A percentile compares a stretch with the other conserved stretches of the same genome.
These are phyloP conservation scores for Starmerella powellii DNA, from an alignment of 805 yeast genomes.

Conservation along the genomic window DNA sequence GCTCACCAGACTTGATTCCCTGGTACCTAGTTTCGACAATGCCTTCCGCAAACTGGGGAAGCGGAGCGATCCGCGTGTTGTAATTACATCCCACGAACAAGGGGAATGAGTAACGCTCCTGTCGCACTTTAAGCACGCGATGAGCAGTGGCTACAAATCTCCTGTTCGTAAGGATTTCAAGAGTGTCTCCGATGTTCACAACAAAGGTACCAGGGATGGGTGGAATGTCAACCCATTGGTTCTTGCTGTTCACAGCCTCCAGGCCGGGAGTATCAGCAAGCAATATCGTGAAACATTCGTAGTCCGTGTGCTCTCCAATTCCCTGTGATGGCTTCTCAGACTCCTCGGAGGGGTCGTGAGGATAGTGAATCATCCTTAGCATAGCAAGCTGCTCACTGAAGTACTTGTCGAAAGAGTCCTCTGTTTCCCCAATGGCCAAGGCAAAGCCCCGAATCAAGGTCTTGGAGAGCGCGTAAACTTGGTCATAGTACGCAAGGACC, in stretches of 20 bases:
- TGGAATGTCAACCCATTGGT: constrained; percentile 46
- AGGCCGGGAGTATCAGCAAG: constrained; percentile 45
- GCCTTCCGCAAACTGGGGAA: constrained; percentile 5
- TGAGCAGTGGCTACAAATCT: constrained; percentile 51
- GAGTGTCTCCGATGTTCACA: constrained; percentile 49
- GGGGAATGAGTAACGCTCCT: constrained; percentile 26
- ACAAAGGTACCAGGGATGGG: constrained; percentile 40
- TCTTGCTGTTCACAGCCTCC: constrained; percentile 44
- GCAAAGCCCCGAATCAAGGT: constrained; percentile 38
- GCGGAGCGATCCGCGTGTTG: constrained; percentile 7
- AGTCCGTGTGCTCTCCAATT: constrained; percentile 57
- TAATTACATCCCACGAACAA: constrained; percentile 12
- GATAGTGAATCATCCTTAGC: constrained; percentile 49
- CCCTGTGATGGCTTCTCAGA: constrained; percentile 28
- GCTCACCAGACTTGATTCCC: constrained; percentile 7
- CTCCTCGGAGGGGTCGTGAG: constrained; percentile 22
- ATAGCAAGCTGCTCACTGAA: constrained; percentile 20
- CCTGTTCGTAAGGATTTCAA: constrained; percentile 48
- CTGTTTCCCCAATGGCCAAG: constrained; percentile 42
- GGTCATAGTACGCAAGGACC: constrained; percentile 35
- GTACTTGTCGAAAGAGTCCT: constrained; percentile 38
- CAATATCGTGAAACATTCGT: constrained; percentile 32
- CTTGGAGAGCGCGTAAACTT: constrained; percentile 37
- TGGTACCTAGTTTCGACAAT: neutral
- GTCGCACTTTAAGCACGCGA: constrained; percentile 37